Conservation (phyloP, 1,284 basidiomycete genomes). For the Erythrobasidium hasegawianum region DNA sequence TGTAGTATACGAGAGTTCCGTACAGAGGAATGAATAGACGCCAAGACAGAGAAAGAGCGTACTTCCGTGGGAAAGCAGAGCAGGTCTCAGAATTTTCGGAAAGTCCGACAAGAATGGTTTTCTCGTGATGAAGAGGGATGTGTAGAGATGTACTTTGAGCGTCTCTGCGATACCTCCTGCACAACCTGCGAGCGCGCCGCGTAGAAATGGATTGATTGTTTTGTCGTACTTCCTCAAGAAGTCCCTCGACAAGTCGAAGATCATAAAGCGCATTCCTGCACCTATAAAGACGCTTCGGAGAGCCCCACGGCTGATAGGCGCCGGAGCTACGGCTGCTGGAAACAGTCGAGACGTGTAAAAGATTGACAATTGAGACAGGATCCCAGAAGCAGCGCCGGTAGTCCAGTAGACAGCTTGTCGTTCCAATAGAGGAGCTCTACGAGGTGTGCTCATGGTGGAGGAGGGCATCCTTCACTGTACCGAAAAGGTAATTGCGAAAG, state of each 20-base stretch:
- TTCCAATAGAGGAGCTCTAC: background rate
- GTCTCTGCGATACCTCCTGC: conserved; percentile 1
- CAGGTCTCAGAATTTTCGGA: background rate
- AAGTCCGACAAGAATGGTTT: background rate
- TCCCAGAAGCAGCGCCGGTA: background rate
- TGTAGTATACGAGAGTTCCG: background rate
- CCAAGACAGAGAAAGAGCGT: background rate
- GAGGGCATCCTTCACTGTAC: background rate
- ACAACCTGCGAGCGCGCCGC: background rate
- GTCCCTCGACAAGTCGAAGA: background rate
- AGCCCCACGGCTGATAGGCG: background rate
- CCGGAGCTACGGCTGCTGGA: background rate
- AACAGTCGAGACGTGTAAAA: background rate
- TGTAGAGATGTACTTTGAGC: background rate
- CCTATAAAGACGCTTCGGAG: background rate
- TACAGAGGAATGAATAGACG: background rate
- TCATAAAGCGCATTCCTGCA: background rate
- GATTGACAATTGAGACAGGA: background rate
- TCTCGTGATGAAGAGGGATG: background rate
- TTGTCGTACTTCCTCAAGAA: background rate
- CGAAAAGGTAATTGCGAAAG: background rate
- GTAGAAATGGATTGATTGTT: background rate
- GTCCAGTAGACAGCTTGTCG: conserved; percentile 8
- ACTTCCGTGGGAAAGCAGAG: background rate
- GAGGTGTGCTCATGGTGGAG: background rate